Percentiles rank a stretch among this genome's conserved stretches.
These are phyloP conservation scores for Vigna mungo DNA, from an alignment of 306 rosid species.

Conservation along the genomic window DNA sequence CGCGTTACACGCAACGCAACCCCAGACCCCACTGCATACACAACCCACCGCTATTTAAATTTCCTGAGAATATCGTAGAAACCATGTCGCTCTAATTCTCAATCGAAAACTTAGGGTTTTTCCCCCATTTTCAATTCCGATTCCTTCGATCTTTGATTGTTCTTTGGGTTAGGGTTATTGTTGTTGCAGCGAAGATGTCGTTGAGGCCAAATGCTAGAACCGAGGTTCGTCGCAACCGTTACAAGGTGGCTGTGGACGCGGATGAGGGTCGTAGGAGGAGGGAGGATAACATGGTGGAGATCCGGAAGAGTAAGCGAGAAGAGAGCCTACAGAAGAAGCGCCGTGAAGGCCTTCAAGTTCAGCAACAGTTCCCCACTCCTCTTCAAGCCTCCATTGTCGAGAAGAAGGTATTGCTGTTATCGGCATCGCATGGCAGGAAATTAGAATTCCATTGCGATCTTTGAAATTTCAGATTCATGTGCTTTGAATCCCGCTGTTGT, in stretches of 20 bases:
- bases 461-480: neutral
- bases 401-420: slow-evolving; percentile 59
- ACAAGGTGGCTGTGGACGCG: slow-evolving; percentile 91
- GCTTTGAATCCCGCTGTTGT: neutral
- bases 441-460: slow-evolving; percentile 45
- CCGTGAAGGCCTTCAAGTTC: slow-evolving; percentile 84
- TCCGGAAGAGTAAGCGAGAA: slow-evolving; percentile 91
- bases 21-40: slow-evolving; percentile 15
- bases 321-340: slow-evolving; percentile 92
- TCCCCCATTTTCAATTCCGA: slow-evolving; percentile 27
- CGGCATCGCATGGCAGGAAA: neutral
- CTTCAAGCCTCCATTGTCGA: slow-evolving; percentile 62
- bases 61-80: slow-evolving; percentile 30
- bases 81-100: slow-evolving; percentile 37
- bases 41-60: slow-evolving; percentile 47
- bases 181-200: slow-evolving; percentile 59
- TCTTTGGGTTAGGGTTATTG: slow-evolving; percentile 29
- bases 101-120: slow-evolving; percentile 54
- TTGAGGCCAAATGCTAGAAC: slow-evolving; percentile 85
- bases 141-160: slow-evolving; percentile 33
- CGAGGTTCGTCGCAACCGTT: slow-evolving; percentile 93
- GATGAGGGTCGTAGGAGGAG: slow-evolving; percentile 93
- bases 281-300: slow-evolving; percentile 95
- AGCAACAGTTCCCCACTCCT: slow-evolving; percentile 65
- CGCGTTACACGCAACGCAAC: slow-evolving; percentile 21